A percentile compares a stretch with the other conserved stretches of the same genome.
Conservation (phyloP, 495 filamentous ascomycete genomes). For the Annulohypoxylon moriforme region DNA sequence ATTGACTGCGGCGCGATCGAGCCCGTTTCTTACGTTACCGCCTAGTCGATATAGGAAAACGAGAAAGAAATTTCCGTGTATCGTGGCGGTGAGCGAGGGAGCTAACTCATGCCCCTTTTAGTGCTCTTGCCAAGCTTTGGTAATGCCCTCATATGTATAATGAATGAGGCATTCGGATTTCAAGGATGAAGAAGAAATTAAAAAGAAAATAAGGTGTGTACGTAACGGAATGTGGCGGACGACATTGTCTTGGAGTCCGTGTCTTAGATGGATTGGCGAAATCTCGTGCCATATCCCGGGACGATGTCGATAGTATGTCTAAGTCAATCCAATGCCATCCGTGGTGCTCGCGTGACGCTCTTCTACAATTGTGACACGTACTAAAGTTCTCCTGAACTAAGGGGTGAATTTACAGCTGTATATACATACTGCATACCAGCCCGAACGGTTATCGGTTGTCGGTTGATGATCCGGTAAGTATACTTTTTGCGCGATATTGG, state of each 20-base stretch:
- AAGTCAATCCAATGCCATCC: slow-evolving; percentile 14
- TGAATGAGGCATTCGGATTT: background rate
- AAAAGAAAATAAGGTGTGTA: slow-evolving; percentile 11
- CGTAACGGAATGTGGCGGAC: slow-evolving; percentile 18
- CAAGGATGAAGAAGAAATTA: background rate
- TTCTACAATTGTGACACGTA: slow-evolving; percentile 25
- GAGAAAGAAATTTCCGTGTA: background rate
- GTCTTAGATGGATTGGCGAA: slow-evolving; percentile 30
- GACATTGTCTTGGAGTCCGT: background rate
- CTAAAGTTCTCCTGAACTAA: background rate
- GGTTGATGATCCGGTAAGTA: background rate
- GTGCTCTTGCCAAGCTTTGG: slow-evolving; percentile 1
- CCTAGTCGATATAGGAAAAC: background rate
- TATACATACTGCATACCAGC: slow-evolving; percentile 9
- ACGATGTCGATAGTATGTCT: slow-evolving; percentile 29
- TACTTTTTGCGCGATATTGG: slow-evolving; percentile 21
- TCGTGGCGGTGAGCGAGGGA: slow-evolving; percentile 22
- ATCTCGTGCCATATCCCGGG: slow-evolving; percentile 33
- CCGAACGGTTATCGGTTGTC: slow-evolving; percentile 1
- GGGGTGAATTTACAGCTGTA: background rate
- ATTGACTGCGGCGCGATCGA: slow-evolving; percentile 15
- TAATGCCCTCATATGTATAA: background rate
- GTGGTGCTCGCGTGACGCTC: slow-evolving; percentile 31
- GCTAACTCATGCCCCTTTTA: background rate
- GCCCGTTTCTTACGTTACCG: slow-evolving; percentile 17